Evolutionary conservation across 1,139 yeast species (phyloP).

Genomic region (Protomyces arabidopsidicola): DNA sequence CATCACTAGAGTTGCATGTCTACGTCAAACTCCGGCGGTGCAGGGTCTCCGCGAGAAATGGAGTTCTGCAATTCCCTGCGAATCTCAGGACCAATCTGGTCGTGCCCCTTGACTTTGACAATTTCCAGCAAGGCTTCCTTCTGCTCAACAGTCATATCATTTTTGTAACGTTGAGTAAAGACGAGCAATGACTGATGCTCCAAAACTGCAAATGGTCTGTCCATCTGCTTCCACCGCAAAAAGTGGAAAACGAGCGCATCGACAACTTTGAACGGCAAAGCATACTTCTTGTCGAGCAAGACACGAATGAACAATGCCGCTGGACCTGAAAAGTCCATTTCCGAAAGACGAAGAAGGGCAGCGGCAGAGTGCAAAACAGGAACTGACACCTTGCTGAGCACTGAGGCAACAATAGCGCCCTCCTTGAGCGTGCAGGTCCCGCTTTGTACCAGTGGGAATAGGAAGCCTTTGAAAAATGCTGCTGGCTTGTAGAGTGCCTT

Average conservation of each 20-base stretch:
- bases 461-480: slow-evolving; percentile 93
- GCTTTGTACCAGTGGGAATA: slow-evolving; percentile 72
- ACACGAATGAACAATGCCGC: slow-evolving; percentile 86
- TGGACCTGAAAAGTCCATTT: slow-evolving; percentile 65
- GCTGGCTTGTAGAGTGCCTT: slow-evolving; percentile 94
- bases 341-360: slow-evolving; percentile 78
- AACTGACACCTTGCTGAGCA: slow-evolving; percentile 78
- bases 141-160: slow-evolving; percentile 96
- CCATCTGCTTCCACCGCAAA: slow-evolving; percentile 64
- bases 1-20: slow-evolving; percentile 16
- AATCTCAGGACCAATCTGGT: slow-evolving; percentile 85
- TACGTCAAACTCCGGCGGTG: slow-evolving; percentile 22
- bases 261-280: slow-evolving; percentile 91
- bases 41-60: slow-evolving; percentile 44
- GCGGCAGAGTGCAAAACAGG: slow-evolving; percentile 96
- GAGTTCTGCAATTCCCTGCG: slow-evolving; percentile 92
- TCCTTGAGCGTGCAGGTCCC: slow-evolving; percentile 77
- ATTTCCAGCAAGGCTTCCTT: slow-evolving; percentile 89
- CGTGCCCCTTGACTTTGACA: slow-evolving; percentile 82
- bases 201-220: slow-evolving; percentile 65
- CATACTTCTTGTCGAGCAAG: slow-evolving; percentile 87
- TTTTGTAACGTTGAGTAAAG: slow-evolving; percentile 92
- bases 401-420: slow-evolving; percentile 92
- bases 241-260: slow-evolving; percentile 95
- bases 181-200: slow-evolving; percentile 96